These are phyloP conservation scores for Immersiella caudata DNA, from an alignment of 495 filamentous ascomycete genomes.

Conservation along the genomic window DNA sequence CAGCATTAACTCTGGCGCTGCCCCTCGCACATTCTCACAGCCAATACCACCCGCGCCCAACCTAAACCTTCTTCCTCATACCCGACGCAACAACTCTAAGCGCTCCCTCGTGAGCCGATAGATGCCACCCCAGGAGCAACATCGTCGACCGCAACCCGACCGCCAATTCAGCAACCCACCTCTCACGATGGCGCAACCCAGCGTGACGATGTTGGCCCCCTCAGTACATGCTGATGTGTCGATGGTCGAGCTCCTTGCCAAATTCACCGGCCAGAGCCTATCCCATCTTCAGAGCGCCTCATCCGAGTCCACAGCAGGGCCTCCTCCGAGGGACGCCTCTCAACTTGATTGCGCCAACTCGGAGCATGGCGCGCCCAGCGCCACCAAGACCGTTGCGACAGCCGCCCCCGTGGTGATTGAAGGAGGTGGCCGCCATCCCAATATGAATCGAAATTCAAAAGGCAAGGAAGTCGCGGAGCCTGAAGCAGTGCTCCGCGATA, in stretches of 20 bases:
- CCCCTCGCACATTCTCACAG: neutral
- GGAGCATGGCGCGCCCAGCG: neutral
- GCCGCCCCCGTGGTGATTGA: neutral
- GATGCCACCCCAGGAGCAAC: neutral
- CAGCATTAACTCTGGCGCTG: too few species aligned
- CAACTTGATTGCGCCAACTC: neutral
- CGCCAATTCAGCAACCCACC: neutral
- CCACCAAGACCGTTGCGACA: slow-evolving; percentile 3
- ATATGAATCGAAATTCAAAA: neutral
- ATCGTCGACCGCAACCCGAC: neutral
- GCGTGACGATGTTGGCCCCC: neutral
- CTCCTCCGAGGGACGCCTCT: neutral
- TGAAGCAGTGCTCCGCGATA: neutral
- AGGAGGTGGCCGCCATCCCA: neutral
- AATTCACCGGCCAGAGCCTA: neutral
- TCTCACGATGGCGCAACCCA: neutral
- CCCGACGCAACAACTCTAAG: neutral
- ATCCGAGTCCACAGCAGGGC: neutral
- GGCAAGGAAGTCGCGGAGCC: neutral
- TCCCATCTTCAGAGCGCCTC: neutral
- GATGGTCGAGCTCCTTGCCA: neutral
- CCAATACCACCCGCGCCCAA: neutral
- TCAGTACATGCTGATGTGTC: neutral
- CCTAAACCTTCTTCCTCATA: neutral
- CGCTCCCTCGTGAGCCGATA: neutral